phyloP scores from a whole-genome alignment of 345 rosid species.

The thale cress (Arabidopsis thaliana) region TAIR10.1 NC_003075.7:13438501-13439000 shows the following conservation, averaged over 20 bases:
- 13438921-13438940: constrained; percentile 62
- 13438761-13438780: constrained; percentile 98
- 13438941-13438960: constrained; percentile 55
- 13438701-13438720: constrained; percentile 95
- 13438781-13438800: constrained; percentile 54
- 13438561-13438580: constrained; percentile 73
- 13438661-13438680: constrained; percentile 94
- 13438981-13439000: constrained; percentile 57
- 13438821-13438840: constrained; percentile 64
- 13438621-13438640: constrained; percentile 91
- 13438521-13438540: constrained; percentile 61
- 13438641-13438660: constrained; percentile 89
- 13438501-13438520: constrained; percentile 48
- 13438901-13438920: constrained; percentile 78
- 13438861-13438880: constrained; percentile 52
- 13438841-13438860: constrained; percentile 64
- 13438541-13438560: constrained; percentile 67
- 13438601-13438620: constrained; percentile 99
- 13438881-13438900: constrained; percentile 54
- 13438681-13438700: constrained; percentile 98
- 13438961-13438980: constrained; percentile 57
- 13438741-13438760: constrained; percentile 98
- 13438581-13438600: constrained; percentile 74
- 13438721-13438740: constrained; percentile 99
- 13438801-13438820: constrained; percentile 69